Evolutionary conservation across 73 alveolate genomes (phyloP).

Genomic region (Effrenium voratum): DNA sequence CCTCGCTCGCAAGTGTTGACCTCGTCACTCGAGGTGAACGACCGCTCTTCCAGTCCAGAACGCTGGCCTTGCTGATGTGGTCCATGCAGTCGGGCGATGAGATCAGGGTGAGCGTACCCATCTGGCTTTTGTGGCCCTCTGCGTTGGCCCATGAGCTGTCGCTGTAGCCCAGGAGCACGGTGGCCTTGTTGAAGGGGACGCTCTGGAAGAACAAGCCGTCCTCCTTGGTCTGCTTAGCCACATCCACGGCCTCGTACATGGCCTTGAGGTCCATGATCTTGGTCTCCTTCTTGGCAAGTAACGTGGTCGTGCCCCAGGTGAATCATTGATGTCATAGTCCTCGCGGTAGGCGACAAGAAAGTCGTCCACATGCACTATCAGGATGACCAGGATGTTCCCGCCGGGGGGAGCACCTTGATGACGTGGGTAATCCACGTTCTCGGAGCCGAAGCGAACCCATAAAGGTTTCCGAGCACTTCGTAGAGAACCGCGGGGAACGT

Average conservation of each 20-base stretch:
- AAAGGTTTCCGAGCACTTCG: not conserved
- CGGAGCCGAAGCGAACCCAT: not conserved
- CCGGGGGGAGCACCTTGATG: not conserved
- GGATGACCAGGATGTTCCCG: not conserved
- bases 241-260: not conserved
- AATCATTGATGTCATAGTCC: not conserved
- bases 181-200: not conserved
- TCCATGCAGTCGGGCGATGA: not conserved
- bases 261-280: not conserved
- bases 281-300: not conserved
- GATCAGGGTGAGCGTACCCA: not conserved
- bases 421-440: not conserved
- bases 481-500: not conserved
- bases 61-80: not conserved
- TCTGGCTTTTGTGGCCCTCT: not conserved
- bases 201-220: not conserved
- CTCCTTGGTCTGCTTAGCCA: not conserved
- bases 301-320: not conserved
- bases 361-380: not conserved
- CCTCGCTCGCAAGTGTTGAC: not conserved
- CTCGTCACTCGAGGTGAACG: not conserved
- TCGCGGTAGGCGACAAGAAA: not conserved
- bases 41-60: not conserved
- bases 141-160: slow-evolving; percentile 26
- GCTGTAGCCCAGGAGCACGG: not conserved